These are phyloP conservation scores for Mrakia frigida DNA, from an alignment of 768 basidiomycete species.

Conservation along the genomic window DNA sequence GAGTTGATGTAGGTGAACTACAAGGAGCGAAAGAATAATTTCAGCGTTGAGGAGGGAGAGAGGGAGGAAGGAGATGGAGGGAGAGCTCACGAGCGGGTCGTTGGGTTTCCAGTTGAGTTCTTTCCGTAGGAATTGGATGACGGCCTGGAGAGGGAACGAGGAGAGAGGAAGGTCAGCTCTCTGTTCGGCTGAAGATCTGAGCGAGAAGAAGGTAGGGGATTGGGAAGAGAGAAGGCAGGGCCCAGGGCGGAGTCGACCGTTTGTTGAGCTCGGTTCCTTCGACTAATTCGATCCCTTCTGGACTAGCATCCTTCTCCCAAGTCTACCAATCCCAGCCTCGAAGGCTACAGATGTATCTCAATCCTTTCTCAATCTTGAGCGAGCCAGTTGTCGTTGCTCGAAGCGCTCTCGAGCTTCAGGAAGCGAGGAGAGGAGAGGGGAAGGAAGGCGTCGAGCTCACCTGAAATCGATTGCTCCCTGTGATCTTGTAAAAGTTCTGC, in stretches of 20 bases:
- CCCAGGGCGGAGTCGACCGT: not conserved
- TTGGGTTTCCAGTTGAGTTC: constrained; percentile 32
- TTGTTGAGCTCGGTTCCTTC: too few relatives aligned
- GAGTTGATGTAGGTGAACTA: constrained; percentile 59
- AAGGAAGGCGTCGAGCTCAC: constrained; percentile 39
- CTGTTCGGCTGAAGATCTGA: too few relatives aligned
- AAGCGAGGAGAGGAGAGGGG: not conserved
- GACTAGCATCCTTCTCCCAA: not conserved
- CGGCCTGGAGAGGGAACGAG: constrained; percentile 2
- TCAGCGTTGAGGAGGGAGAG: not conserved
- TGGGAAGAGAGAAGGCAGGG: not conserved
- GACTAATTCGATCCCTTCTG: not conserved
- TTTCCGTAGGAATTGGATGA: constrained; percentile 26
- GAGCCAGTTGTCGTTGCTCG: not conserved
- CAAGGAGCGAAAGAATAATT: not conserved
- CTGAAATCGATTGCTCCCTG: constrained; percentile 87
- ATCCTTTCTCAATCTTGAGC: too few relatives aligned
- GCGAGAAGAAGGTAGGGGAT: too few relatives aligned
- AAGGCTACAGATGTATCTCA: too few relatives aligned
- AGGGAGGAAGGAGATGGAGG: not conserved
- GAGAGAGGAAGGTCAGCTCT: not conserved
- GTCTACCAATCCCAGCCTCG: too few relatives aligned
- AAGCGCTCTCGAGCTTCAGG: not conserved
- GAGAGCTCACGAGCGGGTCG: constrained; percentile 27
- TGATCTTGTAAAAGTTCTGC: constrained; percentile 97